Evolutionary conservation across 2,329 filamentous ascomycete species (phyloP).

Genomic region (Fusarium palustre): DNA sequence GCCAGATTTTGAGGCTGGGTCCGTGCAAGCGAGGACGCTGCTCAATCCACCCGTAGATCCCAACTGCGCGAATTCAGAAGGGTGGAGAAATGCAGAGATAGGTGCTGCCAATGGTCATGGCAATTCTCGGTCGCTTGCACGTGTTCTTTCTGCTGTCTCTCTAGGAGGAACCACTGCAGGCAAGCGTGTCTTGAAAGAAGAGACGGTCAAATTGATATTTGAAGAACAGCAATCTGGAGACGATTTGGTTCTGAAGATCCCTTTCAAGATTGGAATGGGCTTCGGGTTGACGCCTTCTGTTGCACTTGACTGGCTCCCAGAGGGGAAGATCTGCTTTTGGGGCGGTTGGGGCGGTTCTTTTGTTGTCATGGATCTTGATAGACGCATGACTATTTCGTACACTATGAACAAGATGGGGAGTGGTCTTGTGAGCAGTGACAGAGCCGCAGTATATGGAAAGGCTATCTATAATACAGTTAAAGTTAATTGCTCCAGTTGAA

Average conservation of each 20-base stretch:
- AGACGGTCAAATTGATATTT: background rate
- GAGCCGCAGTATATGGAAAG: background rate
- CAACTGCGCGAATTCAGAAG: background rate
- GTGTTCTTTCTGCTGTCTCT: background rate
- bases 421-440: conserved; percentile 8
- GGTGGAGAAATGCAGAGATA: background rate
- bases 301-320: background rate
- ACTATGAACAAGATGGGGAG: conserved; percentile 15
- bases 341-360: conserved; percentile 2
- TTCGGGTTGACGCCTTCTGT: background rate
- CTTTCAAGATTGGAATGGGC: background rate
- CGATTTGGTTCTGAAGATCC: background rate
- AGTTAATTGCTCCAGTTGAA: no score
- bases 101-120: background rate
- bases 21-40: background rate
- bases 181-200: background rate
- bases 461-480: background rate
- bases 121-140: background rate
- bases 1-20: background rate
- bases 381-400: conserved; percentile 7
- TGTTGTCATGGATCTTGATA: conserved; percentile 8
- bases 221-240: background rate
- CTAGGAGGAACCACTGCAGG: background rate
- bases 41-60: background rate
- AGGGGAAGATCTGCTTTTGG: background rate